Evolutionary conservation across 805 yeast genomes (phyloP).

Genomic region (Starmera quercuum): DNA sequence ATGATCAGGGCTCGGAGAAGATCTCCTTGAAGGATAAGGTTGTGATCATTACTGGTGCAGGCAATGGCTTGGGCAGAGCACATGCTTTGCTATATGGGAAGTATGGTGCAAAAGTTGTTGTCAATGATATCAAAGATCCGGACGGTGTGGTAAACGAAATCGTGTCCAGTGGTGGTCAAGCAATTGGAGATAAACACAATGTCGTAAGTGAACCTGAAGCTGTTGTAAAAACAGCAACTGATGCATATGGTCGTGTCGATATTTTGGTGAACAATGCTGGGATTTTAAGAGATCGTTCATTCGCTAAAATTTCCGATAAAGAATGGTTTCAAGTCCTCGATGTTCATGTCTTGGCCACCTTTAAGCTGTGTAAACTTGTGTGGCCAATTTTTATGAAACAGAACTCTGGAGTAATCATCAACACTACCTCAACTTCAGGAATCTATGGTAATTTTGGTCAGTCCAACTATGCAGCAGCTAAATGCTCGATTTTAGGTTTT

Average conservation of each 20-base stretch:
- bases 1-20: constrained; percentile 48
- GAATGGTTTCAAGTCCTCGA: constrained; percentile 79
- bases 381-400: constrained; percentile 87
- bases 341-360: constrained; percentile 81
- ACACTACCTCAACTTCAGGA: constrained; percentile 93
- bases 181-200: constrained; percentile 78
- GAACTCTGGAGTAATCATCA: constrained; percentile 73
- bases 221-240: constrained; percentile 71
- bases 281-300: constrained; percentile 82
- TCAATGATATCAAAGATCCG: constrained; percentile 82
- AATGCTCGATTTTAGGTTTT: constrained; percentile 80
- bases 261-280: constrained; percentile 92
- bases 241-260: constrained; percentile 76
- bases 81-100: constrained; percentile 81
- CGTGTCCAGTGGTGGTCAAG: constrained; percentile 62
- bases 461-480: constrained; percentile 92
- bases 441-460: constrained; percentile 98
- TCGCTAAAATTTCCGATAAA: constrained; percentile 71
- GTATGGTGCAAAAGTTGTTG: constrained; percentile 92
- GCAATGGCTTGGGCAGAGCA: constrained; percentile 87
- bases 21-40: constrained; percentile 74
- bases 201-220: constrained; percentile 69
- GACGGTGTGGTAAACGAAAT: constrained; percentile 68
- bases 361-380: constrained; percentile 73
- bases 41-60: constrained; percentile 91